These are phyloP conservation scores for Ogataea hybrid DNA, from an alignment of 1,139 yeast genomes.

Conservation along the genomic window DNA sequence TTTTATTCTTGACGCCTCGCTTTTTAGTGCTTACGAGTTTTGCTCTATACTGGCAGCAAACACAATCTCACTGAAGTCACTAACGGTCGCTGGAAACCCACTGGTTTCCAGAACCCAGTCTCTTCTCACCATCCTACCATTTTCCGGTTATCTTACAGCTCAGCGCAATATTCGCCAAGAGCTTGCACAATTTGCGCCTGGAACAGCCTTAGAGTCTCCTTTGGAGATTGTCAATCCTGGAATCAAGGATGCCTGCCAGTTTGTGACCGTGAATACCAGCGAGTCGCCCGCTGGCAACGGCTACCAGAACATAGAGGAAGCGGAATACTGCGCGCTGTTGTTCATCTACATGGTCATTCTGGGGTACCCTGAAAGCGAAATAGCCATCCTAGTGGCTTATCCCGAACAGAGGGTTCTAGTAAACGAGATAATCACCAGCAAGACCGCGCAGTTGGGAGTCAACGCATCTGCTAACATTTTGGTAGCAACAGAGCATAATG, in stretches of 20 bases:
- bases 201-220: slow-evolving; percentile 3
- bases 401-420: slow-evolving; percentile 36
- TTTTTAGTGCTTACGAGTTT: background rate
- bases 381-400: slow-evolving; percentile 44
- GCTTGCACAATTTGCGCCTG: background rate
- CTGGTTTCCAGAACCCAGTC: background rate
- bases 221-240: slow-evolving; percentile 4
- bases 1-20: background rate
- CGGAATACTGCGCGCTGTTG: slow-evolving; percentile 48
- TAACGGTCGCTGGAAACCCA: background rate
- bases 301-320: slow-evolving; percentile 49
- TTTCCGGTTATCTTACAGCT: background rate
- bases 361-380: slow-evolving; percentile 41
- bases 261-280: slow-evolving; percentile 36
- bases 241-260: slow-evolving; percentile 44
- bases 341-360: slow-evolving; percentile 47
- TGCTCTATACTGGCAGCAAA: background rate
- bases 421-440: slow-evolving; percentile 12
- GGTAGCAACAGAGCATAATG: slow-evolving; percentile 12
- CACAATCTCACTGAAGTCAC: background rate
- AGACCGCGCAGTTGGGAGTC: no score
- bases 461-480: slow-evolving; percentile 4
- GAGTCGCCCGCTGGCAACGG: slow-evolving; percentile 30
- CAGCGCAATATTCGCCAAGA: slow-evolving; percentile 7
- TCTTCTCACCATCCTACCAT: background rate